Evolutionary conservation across 108 stramenopile species (phyloP).

Genomic region (Poteriospumella lacustris): DNA sequence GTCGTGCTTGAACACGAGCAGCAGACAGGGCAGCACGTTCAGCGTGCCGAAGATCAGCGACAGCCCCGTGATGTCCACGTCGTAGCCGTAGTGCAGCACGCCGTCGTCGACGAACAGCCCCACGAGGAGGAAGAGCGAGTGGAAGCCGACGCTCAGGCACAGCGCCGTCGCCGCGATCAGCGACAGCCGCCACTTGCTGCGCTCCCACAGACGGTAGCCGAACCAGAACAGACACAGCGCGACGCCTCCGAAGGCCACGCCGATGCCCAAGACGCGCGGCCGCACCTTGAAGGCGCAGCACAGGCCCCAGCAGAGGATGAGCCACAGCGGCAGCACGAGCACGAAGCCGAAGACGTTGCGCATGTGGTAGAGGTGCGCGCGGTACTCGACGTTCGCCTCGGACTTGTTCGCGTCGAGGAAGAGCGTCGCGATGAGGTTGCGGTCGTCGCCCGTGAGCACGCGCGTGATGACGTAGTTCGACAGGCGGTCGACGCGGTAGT

Average conservation of each 20-base stretch:
- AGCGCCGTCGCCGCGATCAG: background rate
- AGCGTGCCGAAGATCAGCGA: constrained; percentile 14
- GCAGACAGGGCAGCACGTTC: background rate
- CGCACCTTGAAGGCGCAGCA: background rate
- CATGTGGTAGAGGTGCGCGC: constrained; percentile 11
- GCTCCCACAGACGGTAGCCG: background rate
- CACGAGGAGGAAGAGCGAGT: background rate
- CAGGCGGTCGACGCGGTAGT: constrained; percentile 6
- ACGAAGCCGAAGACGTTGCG: background rate
- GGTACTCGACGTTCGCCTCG: constrained; percentile 2
- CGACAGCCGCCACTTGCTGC: constrained; percentile 5
- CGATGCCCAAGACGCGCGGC: background rate
- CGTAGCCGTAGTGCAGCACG: background rate
- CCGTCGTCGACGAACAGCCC: background rate
- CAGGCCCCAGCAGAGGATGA: constrained; percentile 11
- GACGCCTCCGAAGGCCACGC: background rate
- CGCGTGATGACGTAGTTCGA: background rate
- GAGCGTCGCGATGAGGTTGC: constrained; percentile 7
- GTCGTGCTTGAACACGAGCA: constrained; percentile 17
- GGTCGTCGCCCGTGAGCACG: constrained; percentile 21
- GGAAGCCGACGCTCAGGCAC: background rate
- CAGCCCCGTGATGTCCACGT: background rate
- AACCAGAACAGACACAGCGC: background rate
- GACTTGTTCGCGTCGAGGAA: background rate
- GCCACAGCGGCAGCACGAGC: background rate